Base-by-base conservation (phyloP, 78 protist species). In the Tieghemostelium lacteum region DNA sequence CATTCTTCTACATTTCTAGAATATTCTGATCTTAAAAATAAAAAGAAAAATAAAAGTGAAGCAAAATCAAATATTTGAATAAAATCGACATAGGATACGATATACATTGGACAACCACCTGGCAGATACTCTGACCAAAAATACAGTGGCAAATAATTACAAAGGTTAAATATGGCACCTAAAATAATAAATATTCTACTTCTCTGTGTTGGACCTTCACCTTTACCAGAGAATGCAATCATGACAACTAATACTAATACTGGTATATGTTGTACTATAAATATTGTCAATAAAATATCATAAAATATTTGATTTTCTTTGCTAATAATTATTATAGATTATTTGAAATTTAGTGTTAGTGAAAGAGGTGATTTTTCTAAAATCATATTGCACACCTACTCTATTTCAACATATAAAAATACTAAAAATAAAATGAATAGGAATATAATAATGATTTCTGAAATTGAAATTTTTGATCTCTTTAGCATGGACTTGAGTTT, bases 1-100 rank as follows among this genome's bases (percentile, higher is more conserved):
- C 95, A 91, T 34, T 91, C 89, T 61, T 91, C 95, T 55, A 78
- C 85, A 52, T 91, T 91, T 70, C 95, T 75, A 24, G 67, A 34
- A 37, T 91, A 91, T 31, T 91, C 95, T 28, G 95, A 70, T 33
- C 89, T 60, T 19, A 91, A 33, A 80, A 91, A 91, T 37, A 78
- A 63, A 60, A 91, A 91, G 86, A 91, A 76, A 26, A 91, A 77
- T 26, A 76, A 60, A 16, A 87, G 37, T 31, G 93, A 87, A 49
- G 86, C 86, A 70, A 87, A 76, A 61, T 69, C 83, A 61, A 75
- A 73, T 57, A 73, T 29, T 45, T 76, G 93, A 45, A 87, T 50
- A 16, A 87, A 28, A 61, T 87, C 93, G 10, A 87, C 93, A 58
- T 29, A 71, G 34, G 73, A 52, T 26, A 73, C 40, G 61, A 87